Base-by-base conservation (phyloP, 257 asterid genomes). In the Solanum pinnatisectum region DNA sequence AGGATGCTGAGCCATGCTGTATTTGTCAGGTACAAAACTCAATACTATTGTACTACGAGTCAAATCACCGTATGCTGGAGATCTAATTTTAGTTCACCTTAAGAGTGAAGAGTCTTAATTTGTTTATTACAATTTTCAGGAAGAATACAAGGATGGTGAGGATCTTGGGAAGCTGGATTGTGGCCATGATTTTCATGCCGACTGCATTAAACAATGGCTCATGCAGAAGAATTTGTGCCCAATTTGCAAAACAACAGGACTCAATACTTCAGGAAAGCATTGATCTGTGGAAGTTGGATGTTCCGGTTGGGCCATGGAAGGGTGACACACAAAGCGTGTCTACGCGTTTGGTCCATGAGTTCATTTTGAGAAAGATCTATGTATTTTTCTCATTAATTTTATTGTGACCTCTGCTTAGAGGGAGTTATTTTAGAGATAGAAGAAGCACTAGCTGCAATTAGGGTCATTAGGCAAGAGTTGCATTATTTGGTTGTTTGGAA, bases 201-300 rank as follows among this genome's bases (percentile, higher is more conserved):
- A 81, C 23, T 93, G 95, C 63, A 86, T 93, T 16, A 91, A 92
- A 71, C 91, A 90, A 23, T 93, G 95, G 95, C 92, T 93, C 30
- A 46, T 73, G 74, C 90, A 88, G 87, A 92, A 92, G 92, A 92
- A 92, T 87, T 32, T 90, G 56, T 92, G 94, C 81, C 93, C 94
- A 52, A 87, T 92, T 8, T 92, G 93, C 87, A 92, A 91, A 87
- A 92, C 91, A 33, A 87, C 93, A 6, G 93, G 92, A 86, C 77
- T 89, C 86, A 73, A 89, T 60, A 88, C 88, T 74, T 85, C 88
- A 89, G 74, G 84, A 87, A 87, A 44, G 49, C 40, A 46, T 71
- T 56, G 90, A 84, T 27, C 87, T 25, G 18, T 67, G 52, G 40
- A 86, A 56, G 85, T 70, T 65, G 71, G 88, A 71, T 68, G 78